Conservation (phyloP, 257 asterid genomes). For the Osmanthus fragrans region DNA sequence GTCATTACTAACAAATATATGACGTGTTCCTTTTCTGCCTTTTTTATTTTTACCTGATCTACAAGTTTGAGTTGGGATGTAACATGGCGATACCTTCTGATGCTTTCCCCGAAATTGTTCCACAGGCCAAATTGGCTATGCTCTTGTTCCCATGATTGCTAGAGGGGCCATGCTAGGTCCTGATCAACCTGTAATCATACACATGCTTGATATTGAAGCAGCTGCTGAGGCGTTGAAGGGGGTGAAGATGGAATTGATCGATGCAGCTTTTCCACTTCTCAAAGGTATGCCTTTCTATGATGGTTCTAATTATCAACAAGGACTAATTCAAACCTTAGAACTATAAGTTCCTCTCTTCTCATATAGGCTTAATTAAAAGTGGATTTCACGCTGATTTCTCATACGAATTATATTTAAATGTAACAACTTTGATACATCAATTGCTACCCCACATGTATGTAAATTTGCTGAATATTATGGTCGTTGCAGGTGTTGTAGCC, state of each 20-base stretch:
- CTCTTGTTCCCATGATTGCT: constrained; percentile 83
- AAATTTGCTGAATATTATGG: neutral
- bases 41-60: no score
- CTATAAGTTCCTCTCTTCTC: no score
- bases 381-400: no score
- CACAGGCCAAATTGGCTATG: constrained; percentile 86
- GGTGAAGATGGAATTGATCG: constrained; percentile 71
- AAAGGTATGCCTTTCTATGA: constrained; percentile 39
- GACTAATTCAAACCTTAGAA: no score
- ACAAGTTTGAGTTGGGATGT: no score
- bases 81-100: no score
- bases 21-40: no score
- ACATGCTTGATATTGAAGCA: constrained; percentile 72
- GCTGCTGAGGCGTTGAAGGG: constrained; percentile 58
- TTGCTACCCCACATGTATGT: no score
- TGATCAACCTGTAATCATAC: constrained; percentile 77
- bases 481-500: constrained; percentile 58
- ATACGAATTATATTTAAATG: no score
- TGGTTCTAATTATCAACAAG: neutral
- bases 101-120: neutral
- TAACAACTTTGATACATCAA: no score
- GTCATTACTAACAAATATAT: no score
- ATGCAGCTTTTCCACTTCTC: constrained; percentile 87
- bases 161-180: constrained; percentile 79
- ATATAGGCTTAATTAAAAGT: no score